Conservation (phyloP, 1,284 basidiomycete genomes). For the Taiwanofungus camphoratus region DNA sequence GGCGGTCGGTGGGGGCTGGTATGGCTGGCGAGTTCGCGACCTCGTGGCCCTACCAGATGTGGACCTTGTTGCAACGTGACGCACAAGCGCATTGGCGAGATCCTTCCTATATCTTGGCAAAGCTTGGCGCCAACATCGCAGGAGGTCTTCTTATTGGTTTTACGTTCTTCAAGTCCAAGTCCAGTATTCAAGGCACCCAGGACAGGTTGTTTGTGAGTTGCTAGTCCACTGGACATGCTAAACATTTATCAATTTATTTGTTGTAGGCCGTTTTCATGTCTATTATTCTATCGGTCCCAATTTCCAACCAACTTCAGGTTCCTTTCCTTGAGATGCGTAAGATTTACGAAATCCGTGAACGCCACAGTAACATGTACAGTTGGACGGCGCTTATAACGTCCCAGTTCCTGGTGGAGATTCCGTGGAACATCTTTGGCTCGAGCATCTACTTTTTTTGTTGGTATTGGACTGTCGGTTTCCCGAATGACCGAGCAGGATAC, state of each 20-base stretch:
- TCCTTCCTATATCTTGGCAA: conserved; percentile 74
- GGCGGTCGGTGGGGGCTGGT: conserved; percentile 23
- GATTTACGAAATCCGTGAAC: conserved; percentile 62
- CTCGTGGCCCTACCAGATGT: conserved; percentile 39
- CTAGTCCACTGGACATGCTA: neutral
- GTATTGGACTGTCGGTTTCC: conserved; percentile 67
- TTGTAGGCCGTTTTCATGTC: conserved; percentile 39
- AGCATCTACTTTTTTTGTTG: conserved; percentile 59
- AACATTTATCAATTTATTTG: neutral
- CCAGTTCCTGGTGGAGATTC: conserved; percentile 58
- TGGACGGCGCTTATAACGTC: conserved; percentile 72
- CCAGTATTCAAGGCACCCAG: conserved; percentile 68
- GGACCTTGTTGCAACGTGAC: conserved; percentile 43
- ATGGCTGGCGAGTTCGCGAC: conserved; percentile 44
- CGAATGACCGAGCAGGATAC: conserved; percentile 48
- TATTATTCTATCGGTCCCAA: conserved; percentile 38
- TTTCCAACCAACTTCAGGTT: conserved; percentile 50
- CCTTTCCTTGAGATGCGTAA: conserved; percentile 48
- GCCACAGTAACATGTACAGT: conserved; percentile 73
- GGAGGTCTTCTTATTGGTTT: conserved; percentile 63
- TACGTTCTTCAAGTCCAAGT: conserved; percentile 65
- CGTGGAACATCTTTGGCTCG: conserved; percentile 60
- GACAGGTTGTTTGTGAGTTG: conserved; percentile 69
- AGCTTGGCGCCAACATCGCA: conserved; percentile 54
- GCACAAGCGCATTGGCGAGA: conserved; percentile 54